Conservation (phyloP, 148 eudicot genomes). For the Tetragonia tetragonoides region DNA sequence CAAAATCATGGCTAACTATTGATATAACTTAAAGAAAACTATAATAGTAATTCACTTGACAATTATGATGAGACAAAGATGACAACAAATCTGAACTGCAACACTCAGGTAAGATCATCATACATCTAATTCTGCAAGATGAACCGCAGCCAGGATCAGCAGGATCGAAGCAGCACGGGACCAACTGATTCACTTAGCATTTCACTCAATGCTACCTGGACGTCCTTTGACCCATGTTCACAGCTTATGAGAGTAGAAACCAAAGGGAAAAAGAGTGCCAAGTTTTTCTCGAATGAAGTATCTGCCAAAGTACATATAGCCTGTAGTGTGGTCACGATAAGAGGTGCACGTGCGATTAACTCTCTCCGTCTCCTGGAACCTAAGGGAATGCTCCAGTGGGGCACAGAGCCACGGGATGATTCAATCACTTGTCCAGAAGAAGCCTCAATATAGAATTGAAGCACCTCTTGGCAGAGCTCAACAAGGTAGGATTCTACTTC, state of each 20-base stretch:
- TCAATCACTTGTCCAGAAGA: slow-evolving; percentile 37
- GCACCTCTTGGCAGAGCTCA: slow-evolving; percentile 72
- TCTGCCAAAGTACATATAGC: slow-evolving; percentile 68
- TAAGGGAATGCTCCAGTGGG: slow-evolving; percentile 66
- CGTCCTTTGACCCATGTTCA: slow-evolving; percentile 87
- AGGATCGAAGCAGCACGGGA: slow-evolving; percentile 58
- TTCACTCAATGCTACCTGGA: slow-evolving; percentile 75
- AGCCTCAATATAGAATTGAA: slow-evolving; percentile 64
- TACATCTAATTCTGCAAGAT: slow-evolving; percentile 19
- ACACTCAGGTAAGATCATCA: slow-evolving; percentile 4
- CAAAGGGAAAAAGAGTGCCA: slow-evolving; percentile 69
- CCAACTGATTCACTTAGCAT: slow-evolving; percentile 69
- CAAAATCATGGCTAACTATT: slow-evolving; percentile 24
- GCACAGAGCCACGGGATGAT: slow-evolving; percentile 29
- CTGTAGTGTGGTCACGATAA: slow-evolving; percentile 77
- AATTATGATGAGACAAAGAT: slow-evolving; percentile 6
- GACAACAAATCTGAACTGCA: slow-evolving; percentile 25
- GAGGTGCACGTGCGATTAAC: slow-evolving; percentile 77
- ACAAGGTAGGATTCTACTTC: slow-evolving; percentile 70
- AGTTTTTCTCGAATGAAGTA: slow-evolving; percentile 62
- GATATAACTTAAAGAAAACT: slow-evolving; percentile 11
- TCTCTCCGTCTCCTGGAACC: slow-evolving; percentile 77
- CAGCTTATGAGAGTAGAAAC: slow-evolving; percentile 65
- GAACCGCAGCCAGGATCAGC: slow-evolving; percentile 37
- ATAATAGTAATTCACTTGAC: slow-evolving; percentile 4